Conservation (phyloP, 176 grass and related monocot species). For the Aegilops longissima region DNA sequence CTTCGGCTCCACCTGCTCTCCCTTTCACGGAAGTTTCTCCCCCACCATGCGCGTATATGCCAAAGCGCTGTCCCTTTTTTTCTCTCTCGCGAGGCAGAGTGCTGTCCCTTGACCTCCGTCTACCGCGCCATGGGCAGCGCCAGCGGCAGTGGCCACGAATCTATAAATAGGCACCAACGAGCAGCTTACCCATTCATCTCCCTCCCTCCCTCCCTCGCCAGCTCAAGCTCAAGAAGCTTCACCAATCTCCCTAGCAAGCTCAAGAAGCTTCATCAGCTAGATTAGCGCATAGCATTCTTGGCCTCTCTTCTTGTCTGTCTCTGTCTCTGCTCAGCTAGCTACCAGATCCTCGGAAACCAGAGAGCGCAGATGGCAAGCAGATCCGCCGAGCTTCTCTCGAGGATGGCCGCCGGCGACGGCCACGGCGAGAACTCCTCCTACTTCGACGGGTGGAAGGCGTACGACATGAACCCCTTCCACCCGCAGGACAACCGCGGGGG, state of each 20-base stretch:
- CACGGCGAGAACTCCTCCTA: conserved; percentile 89
- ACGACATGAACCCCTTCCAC: conserved; percentile 73
- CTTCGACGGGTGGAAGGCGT: conserved; percentile 96
- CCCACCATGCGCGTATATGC: not conserved
- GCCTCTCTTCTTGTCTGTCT: not conserved
- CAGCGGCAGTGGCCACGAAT: not conserved
- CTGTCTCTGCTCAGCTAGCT: not conserved
- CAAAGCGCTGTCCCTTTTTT: not conserved
- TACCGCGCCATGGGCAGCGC: not conserved
- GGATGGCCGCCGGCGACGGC: conserved; percentile 56
- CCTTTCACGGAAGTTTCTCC: not conserved
- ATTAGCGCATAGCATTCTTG: not conserved
- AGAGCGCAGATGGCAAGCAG: conserved; percentile 6
- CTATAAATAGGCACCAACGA: not conserved
- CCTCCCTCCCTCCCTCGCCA: not conserved
- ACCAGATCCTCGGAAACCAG: not conserved
- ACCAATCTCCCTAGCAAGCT: not conserved
- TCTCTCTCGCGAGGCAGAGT: too few species aligned
- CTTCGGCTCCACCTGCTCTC: not conserved
- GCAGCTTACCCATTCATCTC: not conserved
- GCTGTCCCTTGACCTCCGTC: not conserved
- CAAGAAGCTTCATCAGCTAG: not conserved
- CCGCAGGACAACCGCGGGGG: conserved; percentile 40
- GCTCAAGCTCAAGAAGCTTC: not conserved
- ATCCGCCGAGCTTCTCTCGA: conserved; percentile 47